Evolutionary conservation across 768 basidiomycete species (phyloP).

Genomic region (Cyclocybe aegerita): DNA sequence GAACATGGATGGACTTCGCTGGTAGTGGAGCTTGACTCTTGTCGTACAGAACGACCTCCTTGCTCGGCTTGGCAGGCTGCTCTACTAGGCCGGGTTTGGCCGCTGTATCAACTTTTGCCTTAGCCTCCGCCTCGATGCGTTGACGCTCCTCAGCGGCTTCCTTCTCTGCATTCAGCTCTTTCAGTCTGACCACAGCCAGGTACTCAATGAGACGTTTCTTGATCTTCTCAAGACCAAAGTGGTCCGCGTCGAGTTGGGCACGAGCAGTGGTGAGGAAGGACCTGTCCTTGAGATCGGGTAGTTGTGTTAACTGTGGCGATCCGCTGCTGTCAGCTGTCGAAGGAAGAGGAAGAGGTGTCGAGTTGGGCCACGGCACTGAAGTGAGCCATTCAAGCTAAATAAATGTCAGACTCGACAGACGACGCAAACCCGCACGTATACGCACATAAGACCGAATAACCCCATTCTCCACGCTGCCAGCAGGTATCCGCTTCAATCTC

Average conservation of each 20-base stretch:
- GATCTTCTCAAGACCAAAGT: constrained; percentile 90
- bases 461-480: constrained; percentile 87
- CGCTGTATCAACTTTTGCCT: constrained; percentile 16
- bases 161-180: constrained; percentile 43
- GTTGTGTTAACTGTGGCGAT: constrained; percentile 3
- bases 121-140: constrained; percentile 17
- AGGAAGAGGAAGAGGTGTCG: constrained; percentile 21
- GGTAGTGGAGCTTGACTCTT: constrained; percentile 20
- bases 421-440: constrained; percentile 10
- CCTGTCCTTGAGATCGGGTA: constrained; percentile 40
- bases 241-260: constrained; percentile 82
- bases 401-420: neutral
- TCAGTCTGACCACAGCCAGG: constrained; percentile 77
- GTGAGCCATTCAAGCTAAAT: constrained; percentile 89
- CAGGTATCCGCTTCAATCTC: constrained; percentile 83
- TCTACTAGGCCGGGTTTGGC: constrained; percentile 10
- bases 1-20: constrained; percentile 9
- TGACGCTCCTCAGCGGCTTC: constrained; percentile 28
- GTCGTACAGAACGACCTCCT: constrained; percentile 29
- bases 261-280: constrained; percentile 72
- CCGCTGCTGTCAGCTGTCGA: constrained; percentile 11
- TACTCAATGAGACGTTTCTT: constrained; percentile 92
- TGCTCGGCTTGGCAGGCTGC: constrained; percentile 14
- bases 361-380: constrained; percentile 78
- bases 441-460: constrained; percentile 82